Percentiles rank a stretch among this genome's conserved stretches.
These are phyloP conservation scores for Mycena amicta DNA, from an alignment of 768 basidiomycete genomes.

Conservation along the genomic window DNA sequence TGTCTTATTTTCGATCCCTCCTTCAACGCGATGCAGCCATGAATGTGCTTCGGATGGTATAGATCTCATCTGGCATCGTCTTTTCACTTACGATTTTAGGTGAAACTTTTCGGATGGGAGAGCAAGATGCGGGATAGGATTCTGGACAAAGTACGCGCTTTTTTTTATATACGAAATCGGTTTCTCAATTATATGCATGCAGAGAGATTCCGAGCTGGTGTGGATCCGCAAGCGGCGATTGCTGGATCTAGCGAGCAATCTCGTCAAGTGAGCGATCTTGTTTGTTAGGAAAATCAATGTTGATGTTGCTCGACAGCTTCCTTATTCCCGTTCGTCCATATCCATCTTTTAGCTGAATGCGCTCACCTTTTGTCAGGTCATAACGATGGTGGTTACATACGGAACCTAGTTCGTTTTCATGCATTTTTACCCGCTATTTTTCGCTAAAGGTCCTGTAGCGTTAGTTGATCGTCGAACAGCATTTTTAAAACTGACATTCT, in stretches of 20 bases:
- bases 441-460: background rate
- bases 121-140: constrained; percentile 57
- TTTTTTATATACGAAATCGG: constrained; percentile 35
- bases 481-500: background rate
- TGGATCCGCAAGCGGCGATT: constrained; percentile 43
- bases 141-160: constrained; percentile 38
- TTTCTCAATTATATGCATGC: background rate
- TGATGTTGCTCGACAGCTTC: constrained; percentile 43
- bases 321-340: constrained; percentile 22
- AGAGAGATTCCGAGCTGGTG: constrained; percentile 48
- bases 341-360: background rate
- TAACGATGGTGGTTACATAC: constrained; percentile 53
- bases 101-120: constrained; percentile 64
- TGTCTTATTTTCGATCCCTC: constrained; percentile 23
- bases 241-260: constrained; percentile 40
- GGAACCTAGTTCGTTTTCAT: constrained; percentile 35
- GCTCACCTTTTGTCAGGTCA: constrained; percentile 31
- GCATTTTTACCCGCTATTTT: constrained; percentile 29
- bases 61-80: constrained; percentile 28
- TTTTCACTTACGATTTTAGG: background rate
- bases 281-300: background rate
- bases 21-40: no score
- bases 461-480: background rate
- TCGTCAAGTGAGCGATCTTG: constrained; percentile 35
- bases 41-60: constrained; percentile 65